Conservation (phyloP, 176 grass and related monocot species). For the Bonia amplexicaulis region DNA sequence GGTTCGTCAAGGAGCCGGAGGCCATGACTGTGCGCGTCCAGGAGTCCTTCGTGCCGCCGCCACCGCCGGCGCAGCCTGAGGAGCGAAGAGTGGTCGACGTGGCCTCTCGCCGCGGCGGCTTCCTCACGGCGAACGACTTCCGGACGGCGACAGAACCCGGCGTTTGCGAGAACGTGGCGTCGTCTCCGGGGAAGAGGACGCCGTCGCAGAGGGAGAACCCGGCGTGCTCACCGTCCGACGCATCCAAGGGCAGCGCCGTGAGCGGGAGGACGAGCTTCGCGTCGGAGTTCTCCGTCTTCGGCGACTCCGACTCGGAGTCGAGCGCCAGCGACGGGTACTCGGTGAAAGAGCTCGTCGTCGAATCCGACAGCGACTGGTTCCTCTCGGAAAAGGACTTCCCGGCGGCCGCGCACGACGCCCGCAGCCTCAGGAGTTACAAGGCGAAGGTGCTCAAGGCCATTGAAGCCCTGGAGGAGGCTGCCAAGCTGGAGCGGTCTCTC, state of each 20-base stretch:
- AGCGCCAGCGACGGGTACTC: conserved; percentile 90
- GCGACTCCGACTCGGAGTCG: conserved; percentile 74
- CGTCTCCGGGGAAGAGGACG: conserved; percentile 16
- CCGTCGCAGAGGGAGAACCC: conserved; percentile 7
- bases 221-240: background rate
- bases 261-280: conserved; percentile 36
- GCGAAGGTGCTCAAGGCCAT: conserved; percentile 48
- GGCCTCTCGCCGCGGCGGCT: background rate
- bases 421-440: conserved; percentile 28
- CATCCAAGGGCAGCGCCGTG: background rate
- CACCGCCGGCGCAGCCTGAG: conserved; percentile 1
- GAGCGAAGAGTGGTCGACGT: conserved; percentile 20
- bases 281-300: conserved; percentile 59
- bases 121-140: conserved; percentile 26
- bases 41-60: conserved; percentile 40
- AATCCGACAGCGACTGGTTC: conserved; percentile 92
- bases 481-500: conserved; percentile 21
- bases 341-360: conserved; percentile 73
- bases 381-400: conserved; percentile 65
- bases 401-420: background rate
- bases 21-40: conserved; percentile 61
- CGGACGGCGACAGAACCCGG: conserved; percentile 9
- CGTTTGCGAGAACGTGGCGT: background rate
- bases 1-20: conserved; percentile 64
- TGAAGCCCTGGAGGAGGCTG: conserved; percentile 14